These are phyloP conservation scores for Cudoniella acicularis DNA, from an alignment of 495 filamentous ascomycete genomes.

Conservation along the genomic window DNA sequence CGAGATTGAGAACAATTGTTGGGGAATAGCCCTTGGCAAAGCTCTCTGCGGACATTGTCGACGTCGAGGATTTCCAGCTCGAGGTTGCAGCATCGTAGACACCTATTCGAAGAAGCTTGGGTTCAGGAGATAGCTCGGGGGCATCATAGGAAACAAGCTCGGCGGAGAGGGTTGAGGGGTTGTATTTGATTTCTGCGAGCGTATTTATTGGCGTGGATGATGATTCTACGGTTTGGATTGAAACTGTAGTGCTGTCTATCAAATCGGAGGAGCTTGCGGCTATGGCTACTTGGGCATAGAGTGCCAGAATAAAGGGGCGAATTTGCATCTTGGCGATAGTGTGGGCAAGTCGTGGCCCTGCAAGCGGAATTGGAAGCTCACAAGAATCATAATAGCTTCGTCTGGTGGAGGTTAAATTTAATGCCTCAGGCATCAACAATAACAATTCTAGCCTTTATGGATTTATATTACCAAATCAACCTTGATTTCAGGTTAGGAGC, in stretches of 20 bases:
- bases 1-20: conserved; percentile 42
- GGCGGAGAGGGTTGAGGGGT: conserved; percentile 28
- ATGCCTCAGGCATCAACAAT: no score
- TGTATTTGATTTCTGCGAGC: conserved; percentile 47
- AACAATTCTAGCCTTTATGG: no score
- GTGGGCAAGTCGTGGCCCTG: neutral
- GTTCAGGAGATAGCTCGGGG: conserved; percentile 38
- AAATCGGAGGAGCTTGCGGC: conserved; percentile 7
- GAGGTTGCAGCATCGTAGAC: conserved; percentile 37
- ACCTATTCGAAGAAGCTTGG: conserved; percentile 44
- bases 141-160: conserved; percentile 42
- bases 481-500: no score
- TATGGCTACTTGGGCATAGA: conserved; percentile 10
- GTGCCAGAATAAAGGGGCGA: conserved; percentile 7
- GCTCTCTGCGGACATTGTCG: conserved; percentile 42
- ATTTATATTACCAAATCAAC: no score
- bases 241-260: conserved; percentile 21
- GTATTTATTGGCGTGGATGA: conserved; percentile 29
- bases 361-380: neutral
- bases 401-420: no score
- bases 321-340: conserved; percentile 10
- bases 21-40: conserved; percentile 52
- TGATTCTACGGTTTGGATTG: conserved; percentile 29
- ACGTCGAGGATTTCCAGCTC: conserved; percentile 44
- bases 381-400: neutral